Conservation (phyloP, 257 asterid genomes). For the Misopates orontium region DNA sequence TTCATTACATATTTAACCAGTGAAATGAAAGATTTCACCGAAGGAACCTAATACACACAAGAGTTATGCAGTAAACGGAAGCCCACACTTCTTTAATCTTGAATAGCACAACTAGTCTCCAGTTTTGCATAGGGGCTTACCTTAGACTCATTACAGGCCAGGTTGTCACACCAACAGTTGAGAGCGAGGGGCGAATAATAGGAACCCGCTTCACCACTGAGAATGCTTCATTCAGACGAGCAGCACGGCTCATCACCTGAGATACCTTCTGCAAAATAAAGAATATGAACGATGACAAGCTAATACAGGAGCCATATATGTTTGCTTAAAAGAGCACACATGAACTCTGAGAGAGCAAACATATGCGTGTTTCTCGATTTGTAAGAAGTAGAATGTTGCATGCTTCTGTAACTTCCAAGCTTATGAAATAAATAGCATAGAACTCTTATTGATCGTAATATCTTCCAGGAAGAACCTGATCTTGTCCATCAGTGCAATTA, state of each 20-base stretch:
- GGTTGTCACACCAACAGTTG: conserved; percentile 54
- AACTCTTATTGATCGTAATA: too few species aligned
- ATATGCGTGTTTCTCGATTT: too few species aligned
- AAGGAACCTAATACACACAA: conserved; percentile 28
- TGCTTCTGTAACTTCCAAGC: too few species aligned
- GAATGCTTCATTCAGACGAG: conserved; percentile 91
- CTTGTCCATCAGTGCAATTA: too few species aligned
- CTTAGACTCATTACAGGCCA: conserved; percentile 70
- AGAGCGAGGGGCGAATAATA: conserved; percentile 70
- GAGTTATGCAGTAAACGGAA: conserved; percentile 19
- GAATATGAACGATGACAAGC: conserved; percentile 1
- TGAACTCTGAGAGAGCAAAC: too few species aligned
- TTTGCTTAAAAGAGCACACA: background rate
- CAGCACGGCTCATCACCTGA: conserved; percentile 89
- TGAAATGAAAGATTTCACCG: conserved; percentile 23
- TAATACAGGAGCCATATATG: background rate
- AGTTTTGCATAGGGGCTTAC: conserved; percentile 13
- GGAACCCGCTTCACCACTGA: conserved; percentile 89
- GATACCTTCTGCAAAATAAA: conserved; percentile 70
- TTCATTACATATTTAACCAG: conserved; percentile 25
- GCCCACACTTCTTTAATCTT: conserved; percentile 27
- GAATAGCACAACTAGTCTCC: conserved; percentile 19
- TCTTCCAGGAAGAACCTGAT: too few species aligned
- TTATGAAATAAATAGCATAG: too few species aligned
- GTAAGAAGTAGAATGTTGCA: too few species aligned